Conservation (phyloP, 768 basidiomycete species). For the Arthromyces matolae region DNA sequence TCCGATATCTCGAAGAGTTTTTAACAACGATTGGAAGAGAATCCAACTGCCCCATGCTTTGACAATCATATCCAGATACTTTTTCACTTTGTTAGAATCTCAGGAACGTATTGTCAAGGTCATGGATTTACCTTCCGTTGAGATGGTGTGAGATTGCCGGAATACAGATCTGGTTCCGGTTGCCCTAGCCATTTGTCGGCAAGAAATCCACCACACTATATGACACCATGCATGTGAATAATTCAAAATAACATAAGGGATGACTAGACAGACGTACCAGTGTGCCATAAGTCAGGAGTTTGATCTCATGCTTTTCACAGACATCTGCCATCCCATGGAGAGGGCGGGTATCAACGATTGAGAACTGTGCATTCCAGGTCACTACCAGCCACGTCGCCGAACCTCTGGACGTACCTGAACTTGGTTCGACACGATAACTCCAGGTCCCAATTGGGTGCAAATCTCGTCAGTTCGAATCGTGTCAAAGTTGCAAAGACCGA, state of each 20-base stretch:
- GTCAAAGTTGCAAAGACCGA: conserved; percentile 85
- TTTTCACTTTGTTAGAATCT: conserved; percentile 7
- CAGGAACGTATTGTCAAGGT: background rate
- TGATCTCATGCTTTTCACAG: conserved; percentile 67
- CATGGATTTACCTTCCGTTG: conserved; percentile 62
- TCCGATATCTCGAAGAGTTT: conserved; percentile 57
- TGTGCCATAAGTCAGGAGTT: conserved; percentile 79
- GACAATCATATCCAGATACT: conserved; percentile 85
- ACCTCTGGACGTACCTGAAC: conserved; percentile 53
- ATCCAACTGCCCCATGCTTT: conserved; percentile 77
- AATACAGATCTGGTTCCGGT: conserved; percentile 70
- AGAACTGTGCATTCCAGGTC: conserved; percentile 50
- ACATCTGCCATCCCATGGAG: conserved; percentile 75
- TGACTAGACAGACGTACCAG: conserved; percentile 44
- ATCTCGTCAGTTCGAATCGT: conserved; percentile 72
- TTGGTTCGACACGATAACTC: conserved; percentile 76
- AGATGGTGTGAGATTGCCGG: conserved; percentile 68
- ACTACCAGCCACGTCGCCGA: background rate
- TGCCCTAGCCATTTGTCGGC: conserved; percentile 69
- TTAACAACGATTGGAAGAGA: conserved; percentile 66
- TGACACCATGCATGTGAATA: conserved; percentile 10
- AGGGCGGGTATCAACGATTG: conserved; percentile 75
- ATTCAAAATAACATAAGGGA: no score
- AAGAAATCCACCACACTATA: conserved; percentile 80
- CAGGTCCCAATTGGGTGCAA: conserved; percentile 68